Evolutionary conservation across 352 stramenopile species (phyloP).

Genomic region (Bremia lactucae): DNA sequence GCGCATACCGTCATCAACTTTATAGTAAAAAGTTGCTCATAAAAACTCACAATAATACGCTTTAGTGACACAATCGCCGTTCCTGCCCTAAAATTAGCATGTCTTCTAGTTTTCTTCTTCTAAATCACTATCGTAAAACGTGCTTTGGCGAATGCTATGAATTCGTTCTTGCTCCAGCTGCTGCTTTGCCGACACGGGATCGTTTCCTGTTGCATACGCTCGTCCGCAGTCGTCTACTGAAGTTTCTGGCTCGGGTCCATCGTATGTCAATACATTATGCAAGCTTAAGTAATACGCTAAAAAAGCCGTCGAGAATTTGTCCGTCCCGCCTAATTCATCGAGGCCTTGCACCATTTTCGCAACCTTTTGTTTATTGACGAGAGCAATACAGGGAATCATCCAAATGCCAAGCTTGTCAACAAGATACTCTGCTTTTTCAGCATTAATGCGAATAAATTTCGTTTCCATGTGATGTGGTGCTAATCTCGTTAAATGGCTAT

Average conservation of each 20-base stretch:
- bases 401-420: constrained; percentile 92
- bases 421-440: constrained; percentile 94
- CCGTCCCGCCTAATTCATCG: constrained; percentile 89
- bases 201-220: constrained; percentile 31
- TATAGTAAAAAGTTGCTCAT: too few species aligned
- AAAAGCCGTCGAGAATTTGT: constrained; percentile 90
- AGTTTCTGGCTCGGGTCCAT: constrained; percentile 78
- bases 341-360: constrained; percentile 93
- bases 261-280: constrained; percentile 93
- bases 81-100: too few species aligned
- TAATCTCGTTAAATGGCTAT: constrained; percentile 87
- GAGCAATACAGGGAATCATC: constrained; percentile 93
- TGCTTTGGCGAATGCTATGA: constrained; percentile 72
- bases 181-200: constrained; percentile 23
- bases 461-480: constrained; percentile 90
- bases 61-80: too few species aligned
- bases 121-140: constrained; percentile 81
- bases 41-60: too few species aligned
- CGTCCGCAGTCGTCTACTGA: constrained; percentile 55
- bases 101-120: constrained; percentile 55
- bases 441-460: constrained; percentile 92
- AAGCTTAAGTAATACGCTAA: constrained; percentile 86
- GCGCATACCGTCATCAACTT: constrained; percentile 60
- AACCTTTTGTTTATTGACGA: constrained; percentile 93
- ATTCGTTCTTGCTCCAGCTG: constrained; percentile 35